These are phyloP conservation scores for Rostrohypoxylon terebratum DNA, from an alignment of 495 filamentous ascomycete species.

Conservation along the genomic window DNA sequence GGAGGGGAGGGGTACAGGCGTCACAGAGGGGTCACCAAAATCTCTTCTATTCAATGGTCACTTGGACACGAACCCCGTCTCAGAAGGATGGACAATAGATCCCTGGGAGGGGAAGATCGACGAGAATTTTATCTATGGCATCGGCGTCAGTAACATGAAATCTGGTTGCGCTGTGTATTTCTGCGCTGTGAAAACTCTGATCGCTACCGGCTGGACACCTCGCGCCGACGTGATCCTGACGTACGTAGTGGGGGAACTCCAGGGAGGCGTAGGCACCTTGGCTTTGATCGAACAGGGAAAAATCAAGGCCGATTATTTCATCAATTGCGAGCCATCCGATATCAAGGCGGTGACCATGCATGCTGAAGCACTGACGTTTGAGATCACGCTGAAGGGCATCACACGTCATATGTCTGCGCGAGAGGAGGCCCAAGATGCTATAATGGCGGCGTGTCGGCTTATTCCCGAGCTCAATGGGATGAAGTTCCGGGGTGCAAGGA, in stretches of 20 bases:
- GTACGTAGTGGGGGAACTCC: constrained; percentile 35
- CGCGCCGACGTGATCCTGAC: constrained; percentile 31
- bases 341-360: constrained; percentile 36
- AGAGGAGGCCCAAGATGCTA: constrained; percentile 33
- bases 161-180: constrained; percentile 26
- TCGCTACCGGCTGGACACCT: constrained; percentile 23
- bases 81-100: constrained; percentile 38
- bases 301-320: constrained; percentile 30
- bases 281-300: constrained; percentile 28
- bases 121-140: constrained; percentile 19
- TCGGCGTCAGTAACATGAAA: constrained; percentile 38
- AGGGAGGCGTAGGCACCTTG: constrained; percentile 30
- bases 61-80: constrained; percentile 53
- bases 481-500: constrained; percentile 26
- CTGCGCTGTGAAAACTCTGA: constrained; percentile 25
- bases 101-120: constrained; percentile 36
- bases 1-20: constrained; percentile 54
- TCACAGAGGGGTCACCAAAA: constrained; percentile 23
- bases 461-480: constrained; percentile 26
- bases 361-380: constrained; percentile 33
- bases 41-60: constrained; percentile 63
- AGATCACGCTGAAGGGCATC: constrained; percentile 25
- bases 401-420: constrained; percentile 37
- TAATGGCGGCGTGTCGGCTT: constrained; percentile 32
- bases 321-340: constrained; percentile 37